phyloP scores from a whole-genome alignment of 2,329 filamentous ascomycete species.

The Sarocladium strictum region DNA sequence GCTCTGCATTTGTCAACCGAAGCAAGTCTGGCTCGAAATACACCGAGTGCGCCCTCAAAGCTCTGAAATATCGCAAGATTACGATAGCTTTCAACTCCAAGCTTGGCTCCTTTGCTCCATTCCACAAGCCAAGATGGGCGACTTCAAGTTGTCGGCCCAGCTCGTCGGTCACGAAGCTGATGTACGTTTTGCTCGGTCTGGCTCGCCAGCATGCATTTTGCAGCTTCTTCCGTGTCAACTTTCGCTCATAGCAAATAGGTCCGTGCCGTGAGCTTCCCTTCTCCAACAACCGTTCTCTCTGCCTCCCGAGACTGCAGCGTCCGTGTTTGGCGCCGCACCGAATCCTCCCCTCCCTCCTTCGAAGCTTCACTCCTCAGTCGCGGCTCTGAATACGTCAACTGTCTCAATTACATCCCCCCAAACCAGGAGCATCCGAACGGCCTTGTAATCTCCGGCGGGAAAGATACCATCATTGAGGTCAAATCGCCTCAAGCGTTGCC shows the following conservation, averaged over 20 bases:
- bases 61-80: too few relatives aligned
- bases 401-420: constrained; percentile 69
- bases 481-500: constrained; percentile 62
- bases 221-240: background rate
- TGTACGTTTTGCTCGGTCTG: constrained; percentile 51
- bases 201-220: background rate
- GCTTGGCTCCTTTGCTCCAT: too few relatives aligned
- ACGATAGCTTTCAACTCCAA: too few relatives aligned
- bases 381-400: constrained; percentile 82
- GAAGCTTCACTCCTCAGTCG: constrained; percentile 74
- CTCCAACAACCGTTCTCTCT: constrained; percentile 66
- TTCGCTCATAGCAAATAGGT: constrained; percentile 52
- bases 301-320: constrained; percentile 90
- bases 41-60: too few relatives aligned
- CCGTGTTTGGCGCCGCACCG: constrained; percentile 71
- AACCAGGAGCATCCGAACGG: constrained; percentile 66
- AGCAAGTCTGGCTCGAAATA: too few relatives aligned
- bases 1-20: background rate
- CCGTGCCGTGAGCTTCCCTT: constrained; percentile 75
- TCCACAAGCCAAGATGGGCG: constrained; percentile 48
- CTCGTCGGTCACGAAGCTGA: constrained; percentile 88
- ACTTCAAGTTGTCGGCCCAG: constrained; percentile 90
- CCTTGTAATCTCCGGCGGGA: constrained; percentile 79
- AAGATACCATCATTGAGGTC: constrained; percentile 90
- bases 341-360: constrained; percentile 61